Conservation (phyloP, 257 asterid genomes). For the Verbascum thapsus region DNA sequence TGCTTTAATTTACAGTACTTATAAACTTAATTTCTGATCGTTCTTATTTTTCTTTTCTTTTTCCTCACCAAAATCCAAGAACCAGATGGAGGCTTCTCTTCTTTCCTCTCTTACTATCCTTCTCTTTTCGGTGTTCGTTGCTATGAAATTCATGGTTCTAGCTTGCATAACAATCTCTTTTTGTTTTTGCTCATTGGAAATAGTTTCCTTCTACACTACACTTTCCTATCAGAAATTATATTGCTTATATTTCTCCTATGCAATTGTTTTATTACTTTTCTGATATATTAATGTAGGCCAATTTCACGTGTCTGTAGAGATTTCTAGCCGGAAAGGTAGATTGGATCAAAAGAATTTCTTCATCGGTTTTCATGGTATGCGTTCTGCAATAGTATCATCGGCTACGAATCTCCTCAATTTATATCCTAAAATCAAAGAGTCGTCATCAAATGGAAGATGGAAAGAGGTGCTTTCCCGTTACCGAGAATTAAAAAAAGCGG, state of each 20-base stretch:
- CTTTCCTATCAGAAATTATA: background rate
- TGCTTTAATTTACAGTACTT: too few species aligned
- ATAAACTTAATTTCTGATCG: too few species aligned
- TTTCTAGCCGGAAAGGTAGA: slow-evolving; percentile 14
- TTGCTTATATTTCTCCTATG: background rate
- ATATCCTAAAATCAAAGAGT: slow-evolving; percentile 50
- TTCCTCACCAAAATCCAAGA: too few species aligned
- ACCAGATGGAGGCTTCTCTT: too few species aligned
- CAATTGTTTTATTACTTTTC: slow-evolving; percentile 5
- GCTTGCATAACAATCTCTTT: too few species aligned
- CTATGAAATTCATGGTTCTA: too few species aligned
- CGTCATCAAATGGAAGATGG: slow-evolving; percentile 51
- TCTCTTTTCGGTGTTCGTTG: too few species aligned
- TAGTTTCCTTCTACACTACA: background rate
- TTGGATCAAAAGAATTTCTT: slow-evolving; percentile 24
- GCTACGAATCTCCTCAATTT: slow-evolving; percentile 37
- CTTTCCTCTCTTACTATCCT: too few species aligned
- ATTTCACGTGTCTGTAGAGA: slow-evolving; percentile 10
- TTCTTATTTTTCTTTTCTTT: too few species aligned
- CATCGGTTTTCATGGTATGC: slow-evolving; percentile 38
- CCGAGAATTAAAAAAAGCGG: slow-evolving; percentile 41
- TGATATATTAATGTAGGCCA: background rate
- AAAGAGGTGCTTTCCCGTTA: slow-evolving; percentile 53
- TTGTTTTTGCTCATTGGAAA: background rate
- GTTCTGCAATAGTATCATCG: slow-evolving; percentile 36